These are phyloP conservation scores for Coemansia sp. DNA, from an alignment of 192 early-diverging fungal genomes.

Conservation along the genomic window DNA sequence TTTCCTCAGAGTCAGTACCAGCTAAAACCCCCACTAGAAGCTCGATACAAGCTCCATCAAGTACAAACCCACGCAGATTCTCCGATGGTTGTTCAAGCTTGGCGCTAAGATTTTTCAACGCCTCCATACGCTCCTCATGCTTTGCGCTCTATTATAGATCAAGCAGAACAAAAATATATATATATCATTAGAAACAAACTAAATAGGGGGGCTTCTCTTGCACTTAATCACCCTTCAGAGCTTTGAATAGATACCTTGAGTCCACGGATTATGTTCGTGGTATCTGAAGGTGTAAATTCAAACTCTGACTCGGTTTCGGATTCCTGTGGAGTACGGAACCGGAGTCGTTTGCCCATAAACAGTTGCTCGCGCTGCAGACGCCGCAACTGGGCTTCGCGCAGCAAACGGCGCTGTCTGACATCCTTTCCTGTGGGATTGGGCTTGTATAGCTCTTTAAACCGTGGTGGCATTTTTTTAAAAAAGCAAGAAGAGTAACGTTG, in stretches of 20 bases:
- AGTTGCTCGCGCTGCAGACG: conserved; percentile 69
- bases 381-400: conserved; percentile 61
- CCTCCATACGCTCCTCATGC: conserved; percentile 29
- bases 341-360: conserved; percentile 68
- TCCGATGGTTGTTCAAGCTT: conserved; percentile 56
- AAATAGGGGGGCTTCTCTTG: no score
- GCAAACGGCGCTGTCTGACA: no score
- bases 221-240: no score
- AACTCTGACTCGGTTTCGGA: conserved; percentile 52
- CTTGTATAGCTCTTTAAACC: no score
- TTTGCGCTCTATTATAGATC: conserved; percentile 8
- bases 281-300: conserved; percentile 42
- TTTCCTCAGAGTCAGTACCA: conserved; percentile 56
- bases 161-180: no score
- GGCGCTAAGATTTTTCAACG: conserved; percentile 50
- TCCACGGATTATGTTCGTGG: conserved; percentile 1
- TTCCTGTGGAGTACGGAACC: conserved; percentile 44
- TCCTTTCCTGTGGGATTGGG: no score
- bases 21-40: conserved; percentile 49
- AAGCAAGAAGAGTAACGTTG: no score
- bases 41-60: conserved; percentile 41
- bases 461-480: no score
- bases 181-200: no score
- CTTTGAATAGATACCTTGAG: conserved; percentile 20
- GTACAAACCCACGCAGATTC: conserved; percentile 50